These are phyloP conservation scores for Hygrocybe punicea DNA, from an alignment of 768 basidiomycete genomes.

Conservation along the genomic window DNA sequence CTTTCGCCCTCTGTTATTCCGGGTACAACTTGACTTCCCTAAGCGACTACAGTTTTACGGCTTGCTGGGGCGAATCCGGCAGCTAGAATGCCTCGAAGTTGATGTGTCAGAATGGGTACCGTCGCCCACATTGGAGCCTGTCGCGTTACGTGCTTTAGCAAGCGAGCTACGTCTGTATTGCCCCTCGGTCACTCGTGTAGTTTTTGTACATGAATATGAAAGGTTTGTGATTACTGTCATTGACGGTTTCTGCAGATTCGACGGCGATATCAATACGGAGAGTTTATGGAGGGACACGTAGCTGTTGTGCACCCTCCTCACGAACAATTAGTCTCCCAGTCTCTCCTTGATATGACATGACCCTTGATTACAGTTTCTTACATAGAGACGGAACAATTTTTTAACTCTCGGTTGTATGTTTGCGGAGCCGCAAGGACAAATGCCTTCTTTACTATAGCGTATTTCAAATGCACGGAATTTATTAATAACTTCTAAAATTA, in stretches of 20 bases:
- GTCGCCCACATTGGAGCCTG: slow-evolving; percentile 47
- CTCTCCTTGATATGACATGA: no score
- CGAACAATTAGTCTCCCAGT: no score
- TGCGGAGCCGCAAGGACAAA: no score
- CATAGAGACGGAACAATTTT: no score
- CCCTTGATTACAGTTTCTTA: no score
- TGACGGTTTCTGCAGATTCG: slow-evolving; percentile 36
- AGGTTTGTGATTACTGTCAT: slow-evolving; percentile 46
- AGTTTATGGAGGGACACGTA: slow-evolving; percentile 35
- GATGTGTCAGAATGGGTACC: slow-evolving; percentile 68
- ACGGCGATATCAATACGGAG: slow-evolving; percentile 29
- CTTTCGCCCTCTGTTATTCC: neutral
- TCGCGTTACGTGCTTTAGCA: slow-evolving; percentile 56
- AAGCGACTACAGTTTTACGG: slow-evolving; percentile 65
- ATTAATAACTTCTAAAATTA: no score
- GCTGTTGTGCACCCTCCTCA: no score
- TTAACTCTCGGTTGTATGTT: no score
- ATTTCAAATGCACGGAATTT: no score
- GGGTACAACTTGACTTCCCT: neutral
- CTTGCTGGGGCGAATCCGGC: slow-evolving; percentile 50
- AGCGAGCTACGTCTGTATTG: slow-evolving; percentile 61
- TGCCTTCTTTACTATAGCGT: no score
- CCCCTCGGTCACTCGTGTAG: slow-evolving; percentile 46
- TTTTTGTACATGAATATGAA: slow-evolving; percentile 66
- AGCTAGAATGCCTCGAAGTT: slow-evolving; percentile 55